Conservation (phyloP, 495 filamentous ascomycete genomes). For the Podospora anserina region DNA sequence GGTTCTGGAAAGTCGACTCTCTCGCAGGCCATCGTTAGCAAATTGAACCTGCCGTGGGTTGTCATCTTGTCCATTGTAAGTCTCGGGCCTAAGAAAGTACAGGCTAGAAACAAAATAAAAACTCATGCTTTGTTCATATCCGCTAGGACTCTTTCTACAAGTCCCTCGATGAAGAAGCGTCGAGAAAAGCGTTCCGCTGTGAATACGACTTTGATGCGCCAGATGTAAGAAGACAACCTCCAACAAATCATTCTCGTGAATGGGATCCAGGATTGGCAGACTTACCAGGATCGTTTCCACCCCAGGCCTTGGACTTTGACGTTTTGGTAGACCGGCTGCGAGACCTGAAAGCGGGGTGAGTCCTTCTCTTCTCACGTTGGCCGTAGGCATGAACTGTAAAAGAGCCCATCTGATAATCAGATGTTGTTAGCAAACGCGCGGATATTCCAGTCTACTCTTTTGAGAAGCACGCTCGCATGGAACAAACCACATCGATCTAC, state of each 20-base stretch:
- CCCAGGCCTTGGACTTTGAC: conserved; percentile 87
- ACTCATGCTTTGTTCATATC: neutral
- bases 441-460: conserved; percentile 96
- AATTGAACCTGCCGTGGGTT: conserved; percentile 93
- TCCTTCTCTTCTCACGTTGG: neutral
- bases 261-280: neutral
- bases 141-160: conserved; percentile 94
- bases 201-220: conserved; percentile 96
- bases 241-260: neutral
- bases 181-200: conserved; percentile 72
- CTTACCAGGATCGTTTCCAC: conserved; percentile 19
- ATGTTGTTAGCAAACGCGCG: conserved; percentile 67
- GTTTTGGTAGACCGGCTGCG: conserved; percentile 71
- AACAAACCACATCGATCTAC: conserved; percentile 81
- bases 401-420: conserved; percentile 9
- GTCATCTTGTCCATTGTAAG: conserved; percentile 92
- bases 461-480: conserved; percentile 77
- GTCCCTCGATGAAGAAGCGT: conserved; percentile 68
- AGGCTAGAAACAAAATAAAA: neutral
- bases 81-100: neutral
- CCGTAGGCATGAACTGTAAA: conserved; percentile 1
- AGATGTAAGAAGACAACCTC: conserved; percentile 41
- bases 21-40: conserved; percentile 83
- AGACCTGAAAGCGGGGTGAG: conserved; percentile 89
- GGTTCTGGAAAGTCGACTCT: conserved; percentile 97